Evolutionary conservation across 345 rosid genomes (phyloP).

Genomic region (Populus ilicifolia): DNA sequence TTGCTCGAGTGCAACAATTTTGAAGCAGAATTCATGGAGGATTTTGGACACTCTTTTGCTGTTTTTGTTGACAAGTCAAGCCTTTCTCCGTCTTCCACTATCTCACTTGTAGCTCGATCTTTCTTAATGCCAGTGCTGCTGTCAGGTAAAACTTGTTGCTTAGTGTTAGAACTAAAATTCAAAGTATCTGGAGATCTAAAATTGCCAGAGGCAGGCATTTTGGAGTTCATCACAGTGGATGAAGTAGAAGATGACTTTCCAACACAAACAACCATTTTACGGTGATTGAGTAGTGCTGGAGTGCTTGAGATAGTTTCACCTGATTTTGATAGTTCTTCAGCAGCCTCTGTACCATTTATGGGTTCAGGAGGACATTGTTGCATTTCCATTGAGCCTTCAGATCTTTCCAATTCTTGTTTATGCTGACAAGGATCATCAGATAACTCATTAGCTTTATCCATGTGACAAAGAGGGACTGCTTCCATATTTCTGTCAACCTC

Average conservation of each 20-base stretch:
- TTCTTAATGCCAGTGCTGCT: constrained; percentile 34
- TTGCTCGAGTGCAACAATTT: constrained; percentile 51
- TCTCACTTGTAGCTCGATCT: constrained; percentile 43
- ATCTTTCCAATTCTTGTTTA: constrained; percentile 36
- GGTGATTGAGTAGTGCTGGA: constrained; percentile 31
- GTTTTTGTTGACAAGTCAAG: constrained; percentile 37
- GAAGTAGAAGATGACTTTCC: constrained; percentile 47
- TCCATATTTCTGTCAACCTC: constrained; percentile 39
- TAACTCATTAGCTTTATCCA: constrained; percentile 34
- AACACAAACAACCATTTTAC: constrained; percentile 38
- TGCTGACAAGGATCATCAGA: constrained; percentile 17
- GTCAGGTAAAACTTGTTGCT: constrained; percentile 36
- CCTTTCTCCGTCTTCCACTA: constrained; percentile 41
- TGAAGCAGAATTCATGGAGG: constrained; percentile 35
- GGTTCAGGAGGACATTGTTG: constrained; percentile 36
- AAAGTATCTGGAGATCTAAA: constrained; percentile 44
- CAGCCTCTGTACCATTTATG: constrained; percentile 31
- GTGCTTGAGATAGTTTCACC: constrained; percentile 32
- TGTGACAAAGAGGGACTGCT: constrained; percentile 33
- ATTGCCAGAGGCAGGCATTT: constrained; percentile 39
- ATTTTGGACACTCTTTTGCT: constrained; percentile 42
- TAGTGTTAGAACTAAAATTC: constrained; percentile 34
- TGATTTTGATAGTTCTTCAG: constrained; percentile 41
- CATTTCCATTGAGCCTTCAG: constrained; percentile 29
- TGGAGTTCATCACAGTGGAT: constrained; percentile 28